Evolutionary conservation across 139 green algal species (phyloP), one percentile per base, ranked within the genome.

Genomic region (Chlorella sp.): DNA sequence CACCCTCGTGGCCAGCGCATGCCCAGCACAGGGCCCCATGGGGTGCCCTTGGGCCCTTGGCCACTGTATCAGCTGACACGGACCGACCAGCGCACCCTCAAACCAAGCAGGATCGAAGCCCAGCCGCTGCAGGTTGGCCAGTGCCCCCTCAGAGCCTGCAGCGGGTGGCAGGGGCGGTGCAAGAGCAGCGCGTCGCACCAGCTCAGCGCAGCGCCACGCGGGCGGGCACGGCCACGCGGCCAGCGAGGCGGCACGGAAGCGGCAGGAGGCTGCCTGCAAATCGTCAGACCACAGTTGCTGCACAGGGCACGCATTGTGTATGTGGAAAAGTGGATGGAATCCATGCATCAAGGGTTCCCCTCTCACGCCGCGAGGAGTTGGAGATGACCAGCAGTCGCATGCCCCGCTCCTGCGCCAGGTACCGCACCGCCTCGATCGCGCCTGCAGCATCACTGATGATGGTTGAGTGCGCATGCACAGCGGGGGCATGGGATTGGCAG

Each of bases 61-160:
- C n/a, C n/a, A n/a, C n/a, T n/a, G n/a, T n/a, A n/a, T n/a, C n/a
- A n/a, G n/a, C n/a, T n/a, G n/a, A n/a, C n/a, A n/a, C n/a, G n/a
- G n/a, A n/a, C n/a, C n/a, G n/a, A n/a, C n/a, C n/a, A 41, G 45
- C 69, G 23, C 76, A 73, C 90, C 92, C 31, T 72, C 76, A 79
- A 98, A 98, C 51, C 76, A 87, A 0, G 67, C 38, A 11, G 61
- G 25, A 0, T 90, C 63, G 66, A 97, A 98, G 1, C 95, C 95
- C 84, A 98, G 86, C 42, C 69, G 70, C 8, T 62, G 80, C 35
- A 98, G 81, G 73, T 94, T 96, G 29, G 60, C 45, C 35, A 96
- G 65, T 5, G 90, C 91, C 40, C 83, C 86, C 0, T 50, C 66
- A 0, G 88, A 85, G 3, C 91, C 84, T 89, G 77, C 65, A 60